phyloP scores from a whole-genome alignment of 164 flowering plant genomes.

The Amborella trichopoda region DNA sequence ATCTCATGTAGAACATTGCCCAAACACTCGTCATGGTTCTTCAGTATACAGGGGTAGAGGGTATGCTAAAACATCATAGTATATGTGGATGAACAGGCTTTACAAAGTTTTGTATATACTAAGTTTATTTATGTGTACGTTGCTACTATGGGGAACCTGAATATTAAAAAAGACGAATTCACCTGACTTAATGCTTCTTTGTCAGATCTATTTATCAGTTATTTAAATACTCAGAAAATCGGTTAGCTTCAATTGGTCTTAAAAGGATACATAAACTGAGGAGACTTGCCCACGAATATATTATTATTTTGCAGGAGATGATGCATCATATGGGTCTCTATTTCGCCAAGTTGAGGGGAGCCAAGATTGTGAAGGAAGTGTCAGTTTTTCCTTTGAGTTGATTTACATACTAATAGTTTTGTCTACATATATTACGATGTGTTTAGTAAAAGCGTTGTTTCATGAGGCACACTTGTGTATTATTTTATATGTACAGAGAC shows the following conservation, averaged over 20 bases:
- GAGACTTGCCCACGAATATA: background rate
- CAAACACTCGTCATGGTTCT: too few species aligned
- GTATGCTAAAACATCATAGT: too few species aligned
- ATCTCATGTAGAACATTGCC: too few species aligned
- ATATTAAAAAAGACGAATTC: background rate
- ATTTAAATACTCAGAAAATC: background rate
- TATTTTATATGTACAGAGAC: too few species aligned
- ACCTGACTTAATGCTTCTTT: background rate
- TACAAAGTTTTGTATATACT: too few species aligned
- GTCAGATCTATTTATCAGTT: background rate
- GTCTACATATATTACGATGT: too few species aligned
- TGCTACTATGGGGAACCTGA: background rate
- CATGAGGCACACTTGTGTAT: too few species aligned
- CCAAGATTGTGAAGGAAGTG: constrained; percentile 37
- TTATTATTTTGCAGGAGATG: constrained; percentile 25
- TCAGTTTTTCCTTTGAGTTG: too few species aligned
- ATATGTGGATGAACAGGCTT: too few species aligned
- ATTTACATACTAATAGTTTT: too few species aligned
- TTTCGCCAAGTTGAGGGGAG: constrained; percentile 64
- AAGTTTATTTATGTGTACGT: background rate
- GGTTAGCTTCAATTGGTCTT: background rate
- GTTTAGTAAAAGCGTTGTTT: too few species aligned
- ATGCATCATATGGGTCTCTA: constrained; percentile 73
- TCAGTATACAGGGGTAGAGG: too few species aligned
- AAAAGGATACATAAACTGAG: background rate